Evolutionary conservation across 1,139 yeast genomes (phyloP), one percentile per base, ranked within the genome.

Genomic region (Scheffersomyces illinoinensis): DNA sequence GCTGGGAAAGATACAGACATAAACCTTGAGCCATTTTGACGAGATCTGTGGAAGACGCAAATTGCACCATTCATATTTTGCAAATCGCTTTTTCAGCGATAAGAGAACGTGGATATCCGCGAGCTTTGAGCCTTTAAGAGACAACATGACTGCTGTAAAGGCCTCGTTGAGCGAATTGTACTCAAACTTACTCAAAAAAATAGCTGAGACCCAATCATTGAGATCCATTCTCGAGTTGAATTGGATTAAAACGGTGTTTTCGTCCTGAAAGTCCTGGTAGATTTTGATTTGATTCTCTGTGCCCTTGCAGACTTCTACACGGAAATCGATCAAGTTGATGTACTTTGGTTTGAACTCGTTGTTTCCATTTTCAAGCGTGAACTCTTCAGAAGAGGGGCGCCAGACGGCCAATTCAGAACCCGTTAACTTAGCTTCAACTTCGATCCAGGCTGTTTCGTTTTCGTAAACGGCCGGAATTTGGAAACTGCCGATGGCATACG

Each of bases 41-140:
- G 85, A 82, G 53, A 85, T 73, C 63, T 82, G 86, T 7, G 89
- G 88, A 63, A 85, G 78, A 58, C 88, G 70, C 59, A 85, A 69
- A 64, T 85, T 82, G 68, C 85, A 83, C 88, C 88, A 85, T 65
- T 85, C 89, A 57, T 70, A 77, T 58, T 81, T 79, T 23, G 80
- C 70, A 56, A 76, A 75, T 59, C 82, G 74, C 64, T 83, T 82
- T 60, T 75, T 79, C 55, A 80, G 80, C 3, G 84, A 78, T 58
- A 85, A 74, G 49, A 85, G 71, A 2, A 85, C 81, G 64, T 84
- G 84, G 54, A 84, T 78, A 66, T 85, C 89, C n/a, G 83, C 76
- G 61, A 85, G 76, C 60, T 78, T 73, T 5, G 85, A 75, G 1
- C 86, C 88, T 63, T 82, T 83, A n/a, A 82, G 70, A n/a, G 86